Base-by-base conservation (phyloP, 306 rosid genomes). In the Mimosa bimucronata region DNA sequence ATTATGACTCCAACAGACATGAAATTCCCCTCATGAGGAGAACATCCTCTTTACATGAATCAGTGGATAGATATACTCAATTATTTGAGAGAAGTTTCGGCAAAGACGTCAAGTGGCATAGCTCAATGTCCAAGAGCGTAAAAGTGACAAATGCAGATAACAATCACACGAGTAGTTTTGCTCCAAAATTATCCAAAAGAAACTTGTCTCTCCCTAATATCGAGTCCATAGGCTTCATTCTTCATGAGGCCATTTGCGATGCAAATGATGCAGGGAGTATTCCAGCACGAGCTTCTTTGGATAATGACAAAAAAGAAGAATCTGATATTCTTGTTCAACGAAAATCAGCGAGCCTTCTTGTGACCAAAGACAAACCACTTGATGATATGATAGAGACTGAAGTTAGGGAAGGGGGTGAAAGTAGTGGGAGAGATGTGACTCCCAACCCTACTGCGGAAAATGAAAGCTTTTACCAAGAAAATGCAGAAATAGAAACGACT, bases 151-250 rank as follows among this genome's bases (percentile, higher is more conserved):
- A 77, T 82, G 98, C 89, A 65, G 91, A 88, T 45, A 86, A 82
- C 68, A 62, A 67, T 83, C 80, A 74, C 66, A 81, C 71, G 74
- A 81, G 80, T 74, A 81, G 84, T 28, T 45, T 1, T 82, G 85
- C 79, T 85, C 87, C 45, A 73, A 86, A 71, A 73, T 83, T 84
- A 72, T 61, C 69, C 31, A 90, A 90, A 83, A 90, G 98, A 82
- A 93, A 92, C 64, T 83, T 91, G 26, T 96, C 99, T 48, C 77
- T 89, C 83, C 93, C 99, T 66, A 88, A 85, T 88, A 73, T 91
- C 18, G 97, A 92, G 77, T 76, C 85, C 69, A 12, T 95, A 38
- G 77, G 89, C 83, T 89, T 94, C 83, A 82, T 88, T 85, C 83
- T 86, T 53, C 90, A 83, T 52, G 91, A 86, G 68, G 85, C 91